A percentile compares a stretch with the other conserved stretches of the same genome.
Evolutionary conservation across 129 eudicot genomes (phyloP).

Genomic region (Cynara cardunculus): DNA sequence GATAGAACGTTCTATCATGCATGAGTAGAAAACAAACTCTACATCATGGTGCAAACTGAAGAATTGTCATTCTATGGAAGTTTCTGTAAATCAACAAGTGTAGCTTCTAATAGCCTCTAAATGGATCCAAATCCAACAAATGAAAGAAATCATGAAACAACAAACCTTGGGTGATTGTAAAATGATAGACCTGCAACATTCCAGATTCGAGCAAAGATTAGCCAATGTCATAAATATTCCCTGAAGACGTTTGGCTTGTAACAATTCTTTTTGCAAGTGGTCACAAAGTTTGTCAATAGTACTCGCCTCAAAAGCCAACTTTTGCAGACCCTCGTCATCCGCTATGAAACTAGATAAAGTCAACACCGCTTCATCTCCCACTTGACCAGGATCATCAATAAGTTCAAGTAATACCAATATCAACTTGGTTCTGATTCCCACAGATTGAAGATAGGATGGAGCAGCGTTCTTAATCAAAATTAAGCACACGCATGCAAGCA

Average conservation of each 20-base stretch:
- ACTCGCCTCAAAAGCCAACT: slow-evolving; percentile 70
- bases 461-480: slow-evolving; percentile 52
- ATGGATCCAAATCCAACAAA: background rate
- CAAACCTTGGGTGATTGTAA: slow-evolving; percentile 71
- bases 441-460: slow-evolving; percentile 55
- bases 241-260: slow-evolving; percentile 63
- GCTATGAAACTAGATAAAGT: slow-evolving; percentile 65
- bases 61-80: background rate
- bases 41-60: background rate
- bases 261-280: slow-evolving; percentile 39
- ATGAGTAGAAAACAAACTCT: background rate
- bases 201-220: slow-evolving; percentile 70
- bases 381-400: slow-evolving; percentile 87
- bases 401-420: slow-evolving; percentile 74
- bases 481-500: slow-evolving; percentile 82
- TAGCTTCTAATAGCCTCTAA: background rate
- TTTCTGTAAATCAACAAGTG: background rate
- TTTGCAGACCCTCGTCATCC: slow-evolving; percentile 67
- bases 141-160: slow-evolving; percentile 15
- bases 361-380: slow-evolving; percentile 95
- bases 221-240: slow-evolving; percentile 72
- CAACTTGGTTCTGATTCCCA: slow-evolving; percentile 62
- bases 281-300: slow-evolving; percentile 57
- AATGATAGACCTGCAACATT: slow-evolving; percentile 71
- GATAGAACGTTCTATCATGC: background rate